Evolutionary conservation across 129 eudicot species (phyloP), one percentile per base, ranked within the genome.

Genomic region (Flaveria bidentis): DNA sequence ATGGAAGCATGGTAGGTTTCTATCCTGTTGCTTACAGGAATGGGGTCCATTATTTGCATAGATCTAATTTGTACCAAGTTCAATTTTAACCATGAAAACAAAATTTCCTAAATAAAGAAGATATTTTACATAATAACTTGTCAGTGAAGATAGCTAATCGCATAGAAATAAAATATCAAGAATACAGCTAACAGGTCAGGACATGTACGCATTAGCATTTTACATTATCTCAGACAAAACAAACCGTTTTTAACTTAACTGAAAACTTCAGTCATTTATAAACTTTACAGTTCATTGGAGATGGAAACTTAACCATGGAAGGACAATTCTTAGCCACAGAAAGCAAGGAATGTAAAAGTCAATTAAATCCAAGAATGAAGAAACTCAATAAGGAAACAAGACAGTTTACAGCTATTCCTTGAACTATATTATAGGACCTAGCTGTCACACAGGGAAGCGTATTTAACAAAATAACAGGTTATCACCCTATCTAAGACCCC

Each of bases 271-370:
- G 47, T 72, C 14, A 41, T 25, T 46, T 45, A 57, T 18, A 44
- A 23, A 25, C 56, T 44, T 62, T 0, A 42, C 8, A 57, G 16
- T 58, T 58, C 1, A 17, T 58, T 20, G 30, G 52, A 73, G 44
- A 60, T 74, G 71, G 44, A 30, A 60, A 44, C 10, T 47, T 58
- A 15, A 60, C 58, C 58, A 20, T 49, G 75, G 45, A 4, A 44
- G 20, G 9, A 25, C 6, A 47, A 23, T n/a, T 14, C 14, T 5
- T 22, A 23, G 2, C 42, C 22, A 69, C 58, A 22, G 50, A 44
- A 68, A 26, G 44, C 67, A 61, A 61, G 18, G 9, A 61, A 61
- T 26, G 17, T 26, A 61, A 23, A 58, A 2, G 2, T 58, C 6
- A 23, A 46, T 47, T 2, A 46, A 47, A 69, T 47, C 58, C 47